phyloP scores from a whole-genome alignment of 179 eudicot genomes.

The Spergularia azorica region DNA sequence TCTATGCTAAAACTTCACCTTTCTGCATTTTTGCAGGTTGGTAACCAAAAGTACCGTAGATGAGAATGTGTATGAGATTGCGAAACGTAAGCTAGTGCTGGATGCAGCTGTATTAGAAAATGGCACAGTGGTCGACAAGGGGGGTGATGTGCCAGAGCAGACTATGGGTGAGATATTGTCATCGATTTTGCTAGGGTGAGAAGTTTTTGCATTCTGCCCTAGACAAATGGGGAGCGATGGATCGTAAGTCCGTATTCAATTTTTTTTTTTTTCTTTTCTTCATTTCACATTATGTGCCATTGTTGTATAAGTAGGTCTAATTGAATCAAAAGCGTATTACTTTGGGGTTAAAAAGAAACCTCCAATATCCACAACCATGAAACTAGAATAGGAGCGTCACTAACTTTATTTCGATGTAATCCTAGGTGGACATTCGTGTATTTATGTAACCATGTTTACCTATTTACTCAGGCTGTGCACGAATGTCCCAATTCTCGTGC shows the following conservation, averaged over 20 bases:
- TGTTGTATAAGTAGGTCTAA: conserved; percentile 25
- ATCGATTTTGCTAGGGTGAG: conserved; percentile 54
- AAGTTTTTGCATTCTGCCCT: background rate
- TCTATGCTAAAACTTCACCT: background rate
- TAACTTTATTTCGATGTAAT: too few species aligned
- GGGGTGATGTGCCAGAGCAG: conserved; percentile 63
- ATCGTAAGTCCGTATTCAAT: background rate
- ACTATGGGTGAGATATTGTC: conserved; percentile 96
- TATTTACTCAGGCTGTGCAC: too few species aligned
- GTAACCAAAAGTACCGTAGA: conserved; percentile 90
- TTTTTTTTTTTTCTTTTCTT: background rate
- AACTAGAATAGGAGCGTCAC: too few species aligned
- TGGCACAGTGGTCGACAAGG: conserved; percentile 58
- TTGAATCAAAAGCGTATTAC: background rate
- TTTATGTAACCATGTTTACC: too few species aligned
- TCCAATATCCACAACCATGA: too few species aligned
- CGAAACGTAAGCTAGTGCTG: conserved; percentile 74
- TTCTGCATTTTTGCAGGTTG: conserved; percentile 44
- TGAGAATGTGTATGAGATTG: conserved; percentile 85
- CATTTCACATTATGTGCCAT: conserved; percentile 2
- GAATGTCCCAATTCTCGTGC: too few species aligned
- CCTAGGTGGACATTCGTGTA: too few species aligned
- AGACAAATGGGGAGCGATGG: conserved; percentile 9
- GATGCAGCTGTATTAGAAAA: conserved; percentile 89
- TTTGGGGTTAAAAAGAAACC: background rate